Evolutionary conservation across 2,329 filamentous ascomycete genomes (phyloP).

Genomic region (Scytalidium sp.): DNA sequence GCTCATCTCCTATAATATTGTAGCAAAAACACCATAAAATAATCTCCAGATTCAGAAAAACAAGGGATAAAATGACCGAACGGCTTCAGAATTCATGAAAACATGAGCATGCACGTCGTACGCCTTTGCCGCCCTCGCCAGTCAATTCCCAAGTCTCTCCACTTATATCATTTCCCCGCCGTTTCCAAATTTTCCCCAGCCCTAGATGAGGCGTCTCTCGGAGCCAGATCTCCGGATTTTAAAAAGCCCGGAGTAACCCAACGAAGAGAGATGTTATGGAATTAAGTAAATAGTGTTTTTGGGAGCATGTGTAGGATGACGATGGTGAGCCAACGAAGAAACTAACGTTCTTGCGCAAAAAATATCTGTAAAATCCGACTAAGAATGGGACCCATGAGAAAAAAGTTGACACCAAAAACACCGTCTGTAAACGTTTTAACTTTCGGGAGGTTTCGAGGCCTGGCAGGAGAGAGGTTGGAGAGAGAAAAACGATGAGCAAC

Average conservation of each 20-base stretch:
- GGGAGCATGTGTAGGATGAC: neutral
- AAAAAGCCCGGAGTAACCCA: neutral
- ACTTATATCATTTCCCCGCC: neutral
- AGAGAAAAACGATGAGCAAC: neutral
- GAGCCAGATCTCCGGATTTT: neutral
- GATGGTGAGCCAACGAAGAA: neutral
- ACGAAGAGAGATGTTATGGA: neutral
- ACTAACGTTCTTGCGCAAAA: neutral
- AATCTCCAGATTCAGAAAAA: neutral
- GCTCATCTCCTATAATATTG: neutral
- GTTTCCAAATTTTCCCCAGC: neutral
- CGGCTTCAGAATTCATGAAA: neutral
- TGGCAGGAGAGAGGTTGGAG: neutral
- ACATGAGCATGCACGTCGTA: neutral
- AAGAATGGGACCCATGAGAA: neutral
- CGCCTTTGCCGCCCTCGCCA: neutral
- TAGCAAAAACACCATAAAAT: neutral
- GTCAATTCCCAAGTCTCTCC: neutral
- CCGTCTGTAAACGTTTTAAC: constrained; percentile 13
- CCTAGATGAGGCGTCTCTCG: neutral
- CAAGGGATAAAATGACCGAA: neutral
- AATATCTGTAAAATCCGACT: neutral
- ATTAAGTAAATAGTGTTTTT: neutral
- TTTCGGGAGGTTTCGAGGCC: neutral
- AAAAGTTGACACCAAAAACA: constrained; percentile 25